Conservation (phyloP, 2,329 filamentous ascomycete genomes). For the Aspergillus quadricinctus region DNA sequence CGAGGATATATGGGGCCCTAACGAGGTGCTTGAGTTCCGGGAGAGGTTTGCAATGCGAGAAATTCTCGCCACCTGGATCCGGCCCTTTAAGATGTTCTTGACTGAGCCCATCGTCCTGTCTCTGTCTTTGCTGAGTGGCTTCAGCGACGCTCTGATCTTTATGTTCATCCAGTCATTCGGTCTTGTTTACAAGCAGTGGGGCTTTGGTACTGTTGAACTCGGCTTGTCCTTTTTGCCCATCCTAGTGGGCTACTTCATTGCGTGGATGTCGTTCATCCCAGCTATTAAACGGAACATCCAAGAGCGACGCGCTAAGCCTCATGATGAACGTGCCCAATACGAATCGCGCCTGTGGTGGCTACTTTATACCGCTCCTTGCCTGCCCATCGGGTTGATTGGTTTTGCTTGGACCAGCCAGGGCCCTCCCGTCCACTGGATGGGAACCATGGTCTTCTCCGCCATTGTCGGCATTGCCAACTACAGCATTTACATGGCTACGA, state of each 20-base stretch:
- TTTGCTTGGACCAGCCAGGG: conserved; percentile 59
- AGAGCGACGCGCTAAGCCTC: conserved; percentile 44
- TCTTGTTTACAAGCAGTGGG: conserved; percentile 57
- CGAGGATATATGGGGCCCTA: conserved; percentile 65
- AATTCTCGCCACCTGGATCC: conserved; percentile 53
- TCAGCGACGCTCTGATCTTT: conserved; percentile 63
- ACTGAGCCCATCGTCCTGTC: conserved; percentile 62
- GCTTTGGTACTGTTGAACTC: conserved; percentile 48
- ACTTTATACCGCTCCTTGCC: conserved; percentile 55
- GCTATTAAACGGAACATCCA: conserved; percentile 49
- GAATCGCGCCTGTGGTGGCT: conserved; percentile 60
- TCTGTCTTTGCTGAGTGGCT: conserved; percentile 59
- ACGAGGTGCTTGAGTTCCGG: conserved; percentile 60
- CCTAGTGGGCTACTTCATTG: conserved; percentile 56
- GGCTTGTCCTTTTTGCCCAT: conserved; percentile 55
- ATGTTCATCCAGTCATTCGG: conserved; percentile 62
- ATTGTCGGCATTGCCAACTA: conserved; percentile 62
- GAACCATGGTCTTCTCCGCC: conserved; percentile 55
- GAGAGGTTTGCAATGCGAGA: conserved; percentile 58
- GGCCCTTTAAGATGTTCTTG: conserved; percentile 61
- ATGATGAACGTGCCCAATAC: conserved; percentile 57
- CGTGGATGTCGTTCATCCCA: conserved; percentile 54
- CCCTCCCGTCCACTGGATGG: conserved; percentile 58
- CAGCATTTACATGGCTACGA: conserved; percentile 61
- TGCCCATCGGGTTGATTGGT: conserved; percentile 58